Base-by-base conservation (phyloP, 345 rosid species). In the Hibiscus trionum region DNA sequence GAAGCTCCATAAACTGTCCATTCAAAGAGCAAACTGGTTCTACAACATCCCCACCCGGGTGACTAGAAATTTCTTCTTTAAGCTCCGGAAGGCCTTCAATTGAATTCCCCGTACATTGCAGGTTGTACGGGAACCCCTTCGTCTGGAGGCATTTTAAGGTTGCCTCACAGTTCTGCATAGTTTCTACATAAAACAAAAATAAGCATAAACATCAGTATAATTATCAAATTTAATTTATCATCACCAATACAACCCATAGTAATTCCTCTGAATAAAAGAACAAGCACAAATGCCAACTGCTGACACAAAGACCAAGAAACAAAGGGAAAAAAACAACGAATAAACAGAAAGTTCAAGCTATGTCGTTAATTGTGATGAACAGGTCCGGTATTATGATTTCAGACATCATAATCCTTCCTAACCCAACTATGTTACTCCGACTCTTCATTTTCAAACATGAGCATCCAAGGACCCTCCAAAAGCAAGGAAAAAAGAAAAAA, bases 91-190 rank as follows among this genome's bases (percentile, higher is more conserved):
- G 58, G 9, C 77, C 73, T 77, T 83, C 84, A 44, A 72, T 58
- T 4, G 83, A 62, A 79, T 79, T 86, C 82, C 86, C 82, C 35
- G 73, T 74, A 68, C 27, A 50, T 44, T 76, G 81, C 75, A 70
- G 69, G 29, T 49, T 77, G 74, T 57, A 79, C 70, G 84, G 81
- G 78, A 80, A 78, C 73, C 78, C 88, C 68, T 79, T 76, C 35
- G 78, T 67, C 78, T 74, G 80, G 83, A 80, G 85, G 79, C 88
- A 81, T 75, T 82, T 77, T 67, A 79, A 66, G 66, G 90, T 70
- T 73, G 85, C 93, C 86, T 76, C 87, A 9, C 86, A 77, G 75
- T 79, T 82, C 80, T 79, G 87, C 80, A 81, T 72, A 56, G 77
- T 78, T 80, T 84, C 90, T 84, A 79, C 72, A 76, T 21, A 17